Conservation (phyloP, 2,329 filamentous ascomycete genomes). For the Diplodia seriata region DNA sequence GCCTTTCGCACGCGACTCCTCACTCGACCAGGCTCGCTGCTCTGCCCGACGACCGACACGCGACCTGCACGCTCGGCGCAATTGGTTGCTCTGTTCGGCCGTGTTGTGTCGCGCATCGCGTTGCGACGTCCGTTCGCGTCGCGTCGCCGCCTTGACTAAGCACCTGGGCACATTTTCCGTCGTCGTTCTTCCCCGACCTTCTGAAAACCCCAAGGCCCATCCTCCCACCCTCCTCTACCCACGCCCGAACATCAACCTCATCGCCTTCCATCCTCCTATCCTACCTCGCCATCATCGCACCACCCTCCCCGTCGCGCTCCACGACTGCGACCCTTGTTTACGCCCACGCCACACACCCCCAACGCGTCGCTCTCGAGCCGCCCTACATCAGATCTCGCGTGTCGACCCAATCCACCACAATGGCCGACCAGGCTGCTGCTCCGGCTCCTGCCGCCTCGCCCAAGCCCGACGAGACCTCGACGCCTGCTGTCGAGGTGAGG, state of each 20-base stretch:
- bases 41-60: constrained; percentile 14
- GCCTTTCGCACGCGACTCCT: constrained; percentile 77
- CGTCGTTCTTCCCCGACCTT: constrained; percentile 32
- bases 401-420: constrained; percentile 43
- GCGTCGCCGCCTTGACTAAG: constrained; percentile 29
- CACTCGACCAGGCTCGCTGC: constrained; percentile 54
- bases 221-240: constrained; percentile 31
- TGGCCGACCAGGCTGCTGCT: constrained; percentile 47
- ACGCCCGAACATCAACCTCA: constrained; percentile 42
- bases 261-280: constrained; percentile 44
- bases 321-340: constrained; percentile 41
- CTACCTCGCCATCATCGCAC: constrained; percentile 42
- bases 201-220: constrained; percentile 32
- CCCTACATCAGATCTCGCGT: constrained; percentile 39
- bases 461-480: constrained; percentile 42
- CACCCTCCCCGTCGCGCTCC: constrained; percentile 40
- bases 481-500: constrained; percentile 41
- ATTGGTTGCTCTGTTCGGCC: constrained; percentile 20
- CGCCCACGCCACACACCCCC: constrained; percentile 40
- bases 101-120: constrained; percentile 28
- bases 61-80: constrained; percentile 22
- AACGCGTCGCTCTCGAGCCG: constrained; percentile 44
- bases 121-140: constrained; percentile 29
- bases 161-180: constrained; percentile 33
- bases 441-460: constrained; percentile 40